Conservation (phyloP, 441 rosid genomes). For the Capsella rubella region DNA sequence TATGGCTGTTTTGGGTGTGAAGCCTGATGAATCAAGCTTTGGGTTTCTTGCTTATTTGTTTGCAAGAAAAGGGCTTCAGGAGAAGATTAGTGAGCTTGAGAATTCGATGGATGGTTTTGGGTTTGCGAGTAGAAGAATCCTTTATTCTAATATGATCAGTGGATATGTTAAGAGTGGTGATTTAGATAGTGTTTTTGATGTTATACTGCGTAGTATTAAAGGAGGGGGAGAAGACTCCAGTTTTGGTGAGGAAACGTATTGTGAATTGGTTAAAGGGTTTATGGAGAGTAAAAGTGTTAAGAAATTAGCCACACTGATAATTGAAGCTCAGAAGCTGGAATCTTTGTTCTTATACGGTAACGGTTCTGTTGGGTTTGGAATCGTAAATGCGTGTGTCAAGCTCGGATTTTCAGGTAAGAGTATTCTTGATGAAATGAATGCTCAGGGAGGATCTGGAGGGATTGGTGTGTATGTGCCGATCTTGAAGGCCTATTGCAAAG, state of each 20-base stretch:
- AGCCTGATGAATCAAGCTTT: slow-evolving; percentile 73
- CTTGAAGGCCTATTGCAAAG: slow-evolving; percentile 78
- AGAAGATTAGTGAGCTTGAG: slow-evolving; percentile 71
- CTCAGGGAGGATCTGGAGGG: slow-evolving; percentile 60
- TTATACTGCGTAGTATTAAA: slow-evolving; percentile 52
- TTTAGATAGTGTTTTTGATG: slow-evolving; percentile 59
- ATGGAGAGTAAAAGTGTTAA: slow-evolving; percentile 61
- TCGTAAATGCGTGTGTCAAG: slow-evolving; percentile 73
- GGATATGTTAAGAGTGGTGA: slow-evolving; percentile 70
- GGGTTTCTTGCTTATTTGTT: slow-evolving; percentile 81
- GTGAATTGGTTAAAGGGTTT: slow-evolving; percentile 74
- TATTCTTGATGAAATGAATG: slow-evolving; percentile 70
- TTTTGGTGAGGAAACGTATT: slow-evolving; percentile 62
- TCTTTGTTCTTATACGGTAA: slow-evolving; percentile 41
- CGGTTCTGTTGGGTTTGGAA: slow-evolving; percentile 70
- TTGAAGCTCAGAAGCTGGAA: slow-evolving; percentile 80
- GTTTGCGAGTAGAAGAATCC: slow-evolving; percentile 50
- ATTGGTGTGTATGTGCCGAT: slow-evolving; percentile 75
- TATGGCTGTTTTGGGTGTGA: slow-evolving; percentile 71
- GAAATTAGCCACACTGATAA: slow-evolving; percentile 68
- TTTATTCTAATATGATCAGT: slow-evolving; percentile 63
- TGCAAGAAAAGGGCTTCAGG: slow-evolving; percentile 66
- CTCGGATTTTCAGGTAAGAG: slow-evolving; percentile 79
- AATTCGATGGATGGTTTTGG: slow-evolving; percentile 60
- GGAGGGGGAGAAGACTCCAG: slow-evolving; percentile 45